Percentiles rank a stretch among this genome's conserved stretches.
Evolutionary conservation across 2,329 filamentous ascomycete species (phyloP).

Genomic region (Arthrobotrys entomopaga): DNA sequence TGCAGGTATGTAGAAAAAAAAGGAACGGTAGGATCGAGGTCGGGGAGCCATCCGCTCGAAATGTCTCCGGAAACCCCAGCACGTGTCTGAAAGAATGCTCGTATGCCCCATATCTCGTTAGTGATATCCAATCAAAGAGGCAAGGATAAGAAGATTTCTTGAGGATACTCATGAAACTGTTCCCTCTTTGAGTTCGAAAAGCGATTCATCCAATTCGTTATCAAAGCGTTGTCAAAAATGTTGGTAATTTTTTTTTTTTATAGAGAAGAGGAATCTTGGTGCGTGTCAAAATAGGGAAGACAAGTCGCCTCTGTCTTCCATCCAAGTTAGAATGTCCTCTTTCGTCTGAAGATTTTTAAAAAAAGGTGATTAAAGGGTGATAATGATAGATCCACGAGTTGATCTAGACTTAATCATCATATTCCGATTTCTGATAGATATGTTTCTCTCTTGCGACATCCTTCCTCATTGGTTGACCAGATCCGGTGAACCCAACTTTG

Average conservation of each 20-base stretch:
- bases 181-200: slow-evolving; percentile 22
- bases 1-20: slow-evolving; percentile 4
- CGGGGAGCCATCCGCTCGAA: slow-evolving; percentile 16
- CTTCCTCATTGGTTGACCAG: slow-evolving; percentile 94
- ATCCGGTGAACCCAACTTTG: slow-evolving; percentile 93
- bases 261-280: background rate
- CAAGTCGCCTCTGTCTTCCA: slow-evolving; percentile 48
- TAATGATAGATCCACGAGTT: slow-evolving; percentile 35
- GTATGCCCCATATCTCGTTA: slow-evolving; percentile 46
- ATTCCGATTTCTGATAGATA: slow-evolving; percentile 80
- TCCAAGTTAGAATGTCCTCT: slow-evolving; percentile 55
- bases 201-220: slow-evolving; percentile 5
- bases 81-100: slow-evolving; percentile 50
- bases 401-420: slow-evolving; percentile 67
- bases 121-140: slow-evolving; percentile 52
- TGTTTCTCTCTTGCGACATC: slow-evolving; percentile 80
- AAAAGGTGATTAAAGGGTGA: slow-evolving; percentile 27
- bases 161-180: slow-evolving; percentile 55
- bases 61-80: slow-evolving; percentile 16
- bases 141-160: slow-evolving; percentile 53
- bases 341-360: slow-evolving; percentile 18
- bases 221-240: slow-evolving; percentile 1
- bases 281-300: slow-evolving; percentile 10
- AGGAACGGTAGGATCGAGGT: slow-evolving; percentile 20
- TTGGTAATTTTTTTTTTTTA: slow-evolving; percentile 5